A percentile compares a stretch with the other conserved stretches of the same genome.
Conservation (phyloP, 805 yeast species). For the Kodamaea kaohsiungensis region DNA sequence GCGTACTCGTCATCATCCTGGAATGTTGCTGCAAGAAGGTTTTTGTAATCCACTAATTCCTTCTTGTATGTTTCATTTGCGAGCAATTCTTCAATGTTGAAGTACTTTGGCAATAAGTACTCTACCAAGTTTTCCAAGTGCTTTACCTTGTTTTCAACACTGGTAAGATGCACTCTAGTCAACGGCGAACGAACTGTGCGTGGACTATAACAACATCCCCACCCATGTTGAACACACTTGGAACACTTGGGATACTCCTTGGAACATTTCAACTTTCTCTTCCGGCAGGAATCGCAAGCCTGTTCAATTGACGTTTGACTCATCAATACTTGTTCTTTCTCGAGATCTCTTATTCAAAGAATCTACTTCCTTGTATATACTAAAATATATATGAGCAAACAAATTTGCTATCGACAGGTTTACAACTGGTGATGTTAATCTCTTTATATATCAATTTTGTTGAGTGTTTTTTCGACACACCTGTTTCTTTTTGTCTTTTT, state of each 20-base stretch:
- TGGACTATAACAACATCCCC: constrained; percentile 82
- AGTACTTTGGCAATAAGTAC: constrained; percentile 31
- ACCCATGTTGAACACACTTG: constrained; percentile 68
- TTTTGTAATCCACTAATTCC: constrained; percentile 9
- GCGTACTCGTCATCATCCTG: constrained; percentile 8
- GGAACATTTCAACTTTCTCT: constrained; percentile 77
- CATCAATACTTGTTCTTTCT: constrained; percentile 2
- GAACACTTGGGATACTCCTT: constrained; percentile 76
- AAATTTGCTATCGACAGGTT: background rate
- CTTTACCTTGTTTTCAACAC: constrained; percentile 56
- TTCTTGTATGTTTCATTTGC: constrained; percentile 18
- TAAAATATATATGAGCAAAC: background rate
- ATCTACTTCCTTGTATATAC: too few species aligned
- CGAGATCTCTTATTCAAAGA: too few species aligned
- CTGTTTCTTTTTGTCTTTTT: constrained; percentile 9
- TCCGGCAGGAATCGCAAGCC: constrained; percentile 82
- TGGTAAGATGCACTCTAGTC: constrained; percentile 77
- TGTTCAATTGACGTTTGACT: constrained; percentile 42
- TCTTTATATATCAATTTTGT: constrained; percentile 7
- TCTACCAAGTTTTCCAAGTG: constrained; percentile 32
- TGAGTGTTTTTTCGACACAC: constrained; percentile 8
- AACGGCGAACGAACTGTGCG: constrained; percentile 75
- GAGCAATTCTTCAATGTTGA: constrained; percentile 21
- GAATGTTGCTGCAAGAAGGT: constrained; percentile 9
- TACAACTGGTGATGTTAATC: background rate